Evolutionary conservation across 768 basidiomycete species (phyloP), one percentile per base, ranked within the genome.

Genomic region (Suillus discolor): DNA sequence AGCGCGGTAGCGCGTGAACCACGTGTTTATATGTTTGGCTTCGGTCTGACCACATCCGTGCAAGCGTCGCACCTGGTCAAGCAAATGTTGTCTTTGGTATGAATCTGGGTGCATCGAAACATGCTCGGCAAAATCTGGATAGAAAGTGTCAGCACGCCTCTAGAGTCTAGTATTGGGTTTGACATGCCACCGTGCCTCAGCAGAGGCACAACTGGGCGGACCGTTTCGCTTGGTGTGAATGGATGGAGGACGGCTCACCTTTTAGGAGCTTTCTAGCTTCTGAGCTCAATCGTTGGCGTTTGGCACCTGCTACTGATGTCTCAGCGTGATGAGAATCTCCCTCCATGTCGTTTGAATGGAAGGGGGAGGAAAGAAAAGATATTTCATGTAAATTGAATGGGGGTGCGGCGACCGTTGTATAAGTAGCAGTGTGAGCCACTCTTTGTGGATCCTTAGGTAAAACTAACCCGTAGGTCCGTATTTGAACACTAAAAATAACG

Each of bases 1-100:
- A 4, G 13, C 23, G 9, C 64, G 64, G 28, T 65, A 38, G 36
- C 76, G 74, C 1, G 18, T 0, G 4, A 76, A 71, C 76, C 76
- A 76, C 6, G 18, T 2, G 16, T 6, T 20, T 42, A 60, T 60
- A 6, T 18, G 41, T 20, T 42, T 38, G 6, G 18, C 6, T 28
- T 42, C 59, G 18, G 6, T 39, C 2, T 25, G 36, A 20, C 18
- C 41, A 42, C 59, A 42, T 18, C 59, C 59, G 0, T 41, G 28
- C 23, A 42, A 20, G 39, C 59, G 39, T 28, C 59, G 59, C 25
- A 60, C 59, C 18, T 42, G 25, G 15, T 42, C 41, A 18, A 60
- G 59, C 11, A 60, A 20, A 3, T 31, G 25, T 60, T 60, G 59
- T 42, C 18, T 60, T 31, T 60, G 59, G 28, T 20, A 4, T 13